A percentile compares a stretch with the other conserved stretches of the same genome.
Evolutionary conservation across 1,284 basidiomycete genomes (phyloP).

Genomic region (Tremellales sp.): DNA sequence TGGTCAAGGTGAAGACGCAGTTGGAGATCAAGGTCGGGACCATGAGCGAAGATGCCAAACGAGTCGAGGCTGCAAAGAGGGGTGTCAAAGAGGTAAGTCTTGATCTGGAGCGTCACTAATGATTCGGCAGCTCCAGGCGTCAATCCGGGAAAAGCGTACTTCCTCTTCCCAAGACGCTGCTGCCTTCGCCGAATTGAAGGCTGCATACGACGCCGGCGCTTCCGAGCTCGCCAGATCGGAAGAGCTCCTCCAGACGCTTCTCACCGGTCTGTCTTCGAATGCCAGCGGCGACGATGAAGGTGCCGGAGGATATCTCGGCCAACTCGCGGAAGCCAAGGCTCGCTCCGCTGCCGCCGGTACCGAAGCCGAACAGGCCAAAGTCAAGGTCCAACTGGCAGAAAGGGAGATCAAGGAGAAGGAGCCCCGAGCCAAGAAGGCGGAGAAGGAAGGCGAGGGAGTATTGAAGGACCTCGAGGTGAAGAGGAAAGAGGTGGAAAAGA

Average conservation of each 20-base stretch:
- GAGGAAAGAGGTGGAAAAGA: constrained; percentile 60
- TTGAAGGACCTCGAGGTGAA: constrained; percentile 63
- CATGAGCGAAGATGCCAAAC: constrained; percentile 74
- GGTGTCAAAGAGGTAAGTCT: constrained; percentile 61
- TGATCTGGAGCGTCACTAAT: constrained; percentile 9
- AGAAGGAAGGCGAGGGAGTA: constrained; percentile 73
- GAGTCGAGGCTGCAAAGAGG: constrained; percentile 56
- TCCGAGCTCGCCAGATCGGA: constrained; percentile 70
- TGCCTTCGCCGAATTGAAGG: constrained; percentile 53
- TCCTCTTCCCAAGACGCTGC: constrained; percentile 55
- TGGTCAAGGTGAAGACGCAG: constrained; percentile 85
- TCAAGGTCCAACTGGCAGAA: constrained; percentile 73
- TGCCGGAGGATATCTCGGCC: constrained; percentile 94
- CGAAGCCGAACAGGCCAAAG: constrained; percentile 78
- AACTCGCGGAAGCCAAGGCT: constrained; percentile 82
- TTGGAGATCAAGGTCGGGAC: constrained; percentile 75
- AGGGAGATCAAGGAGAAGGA: constrained; percentile 78
- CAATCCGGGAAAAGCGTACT: constrained; percentile 57
- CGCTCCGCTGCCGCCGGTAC: constrained; percentile 71
- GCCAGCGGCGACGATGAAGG: constrained; percentile 52
- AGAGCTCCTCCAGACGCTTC: constrained; percentile 89
- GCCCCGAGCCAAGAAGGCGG: constrained; percentile 75
- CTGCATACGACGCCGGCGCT: constrained; percentile 61
- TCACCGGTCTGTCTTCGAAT: constrained; percentile 81
- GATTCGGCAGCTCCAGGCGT: constrained; percentile 55